phyloP scores from a whole-genome alignment of 345 rosid genomes.

The Chamaenerion angustifolium region DNA sequence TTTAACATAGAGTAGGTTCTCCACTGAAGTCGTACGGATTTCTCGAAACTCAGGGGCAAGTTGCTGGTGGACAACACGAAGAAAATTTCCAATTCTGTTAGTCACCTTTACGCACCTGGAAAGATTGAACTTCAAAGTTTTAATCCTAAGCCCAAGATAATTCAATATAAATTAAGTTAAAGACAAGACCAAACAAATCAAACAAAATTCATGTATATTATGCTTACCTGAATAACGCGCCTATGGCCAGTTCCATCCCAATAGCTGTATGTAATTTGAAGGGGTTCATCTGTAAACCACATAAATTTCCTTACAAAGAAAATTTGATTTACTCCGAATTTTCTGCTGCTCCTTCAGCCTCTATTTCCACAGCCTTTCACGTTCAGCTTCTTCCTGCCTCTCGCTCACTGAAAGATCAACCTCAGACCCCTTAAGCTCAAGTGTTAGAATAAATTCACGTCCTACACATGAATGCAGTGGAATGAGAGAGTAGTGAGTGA shows the following conservation, averaged over 20 bases:
- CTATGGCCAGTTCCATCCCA: conserved; percentile 99
- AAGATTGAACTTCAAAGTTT: background rate
- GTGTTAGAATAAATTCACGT: conserved; percentile 24
- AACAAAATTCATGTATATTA: conserved; percentile 4
- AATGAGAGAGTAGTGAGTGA: conserved; percentile 3
- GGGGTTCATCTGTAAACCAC: conserved; percentile 64
- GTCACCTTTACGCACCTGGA: conserved; percentile 82
- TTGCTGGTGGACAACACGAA: conserved; percentile 86
- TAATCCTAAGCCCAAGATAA: background rate
- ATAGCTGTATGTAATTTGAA: conserved; percentile 92
- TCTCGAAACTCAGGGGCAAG: conserved; percentile 98
- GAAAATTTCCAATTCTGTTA: conserved; percentile 79
- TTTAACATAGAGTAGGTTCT: conserved; percentile 89
- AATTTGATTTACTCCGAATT: conserved; percentile 56
- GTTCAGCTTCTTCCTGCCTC: conserved; percentile 99
- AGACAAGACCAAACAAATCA: background rate
- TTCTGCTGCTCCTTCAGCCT: conserved; percentile 85
- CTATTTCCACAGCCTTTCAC: conserved; percentile 81
- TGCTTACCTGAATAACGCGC: conserved; percentile 69
- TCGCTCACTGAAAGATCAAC: conserved; percentile 90
- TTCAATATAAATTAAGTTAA: background rate
- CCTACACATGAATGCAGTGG: conserved; percentile 1
- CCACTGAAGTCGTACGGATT: conserved; percentile 83
- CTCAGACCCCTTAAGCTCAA: conserved; percentile 65
- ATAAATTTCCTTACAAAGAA: background rate